Evolutionary conservation across 1,284 basidiomycete genomes (phyloP), one percentile per base, ranked within the genome.

Genomic region (Apiotrichum sp.): DNA sequence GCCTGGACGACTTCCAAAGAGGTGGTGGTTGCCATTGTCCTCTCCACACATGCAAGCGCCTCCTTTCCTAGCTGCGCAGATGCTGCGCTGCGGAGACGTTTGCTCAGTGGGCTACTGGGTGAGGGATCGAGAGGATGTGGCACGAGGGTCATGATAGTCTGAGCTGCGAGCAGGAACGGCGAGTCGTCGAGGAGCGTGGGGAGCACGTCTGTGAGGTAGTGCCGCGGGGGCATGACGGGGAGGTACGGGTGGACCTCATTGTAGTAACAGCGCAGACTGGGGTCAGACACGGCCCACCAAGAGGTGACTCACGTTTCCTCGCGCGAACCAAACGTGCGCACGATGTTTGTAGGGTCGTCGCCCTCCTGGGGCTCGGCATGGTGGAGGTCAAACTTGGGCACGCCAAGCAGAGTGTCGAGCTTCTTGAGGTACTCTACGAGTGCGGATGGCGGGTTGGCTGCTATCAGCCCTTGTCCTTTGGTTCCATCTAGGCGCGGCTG

Each of bases 161-260:
- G 71, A n/a, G 66, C 60, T 13, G 73, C 72, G n/a, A 74, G 65
- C 9, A 77, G 65, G 59, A 77, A 73, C 2, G 75, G 73, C n/a
- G 73, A 75, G 36, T 67, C 62, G 9, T 63, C 56, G 9, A 68
- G 61, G 4, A 74, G 61, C 16, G 62, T 63, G 6, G 64, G 58
- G 34, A 69, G 53, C 48, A 75, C 61, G 11, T 67, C 66, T 14
- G 59, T 40, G 44, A 71, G 58, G 58, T 69, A 66, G 39, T 66
- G 59, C 10, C 72, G 65, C 0, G 70, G 67, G 1, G 76, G 76
- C 56, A 76, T 67, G 47, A 77, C 64, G 8, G 75, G 64, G 7
- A 74, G 63, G 64, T 70, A 77, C 1, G 73, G 69, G 57, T 78
- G 75, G 14, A 76, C 68, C 34, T 77, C 74, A 43, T 67, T 68